phyloP scores from a whole-genome alignment of 306 rosid species.

The Begonia peltatifolia region DNA sequence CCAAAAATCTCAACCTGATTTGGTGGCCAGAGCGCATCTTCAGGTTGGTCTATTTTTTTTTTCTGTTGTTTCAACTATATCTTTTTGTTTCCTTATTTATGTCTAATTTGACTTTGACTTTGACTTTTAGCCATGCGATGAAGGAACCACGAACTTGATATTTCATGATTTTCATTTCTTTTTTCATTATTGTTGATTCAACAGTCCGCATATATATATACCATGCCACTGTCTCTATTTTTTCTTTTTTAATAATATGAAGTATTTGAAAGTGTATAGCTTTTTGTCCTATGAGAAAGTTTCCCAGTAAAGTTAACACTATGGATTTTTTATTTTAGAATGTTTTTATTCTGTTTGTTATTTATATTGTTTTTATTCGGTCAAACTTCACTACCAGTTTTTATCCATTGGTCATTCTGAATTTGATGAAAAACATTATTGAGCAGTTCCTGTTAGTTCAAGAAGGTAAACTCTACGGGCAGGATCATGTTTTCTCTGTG shows the following conservation, averaged over 20 bases:
- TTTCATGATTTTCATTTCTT: too few relatives aligned
- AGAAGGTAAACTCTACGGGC: slow-evolving; percentile 82
- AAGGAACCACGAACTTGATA: too few relatives aligned
- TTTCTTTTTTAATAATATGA: too few relatives aligned
- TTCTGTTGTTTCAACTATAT: not conserved
- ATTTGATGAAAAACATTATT: slow-evolving; percentile 19
- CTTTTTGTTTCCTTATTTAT: not conserved
- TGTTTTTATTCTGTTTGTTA: not conserved
- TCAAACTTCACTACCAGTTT: not conserved
- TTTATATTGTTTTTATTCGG: slow-evolving; percentile 4
- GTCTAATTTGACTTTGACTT: too few relatives aligned
- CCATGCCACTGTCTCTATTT: too few relatives aligned
- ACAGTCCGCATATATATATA: too few relatives aligned
- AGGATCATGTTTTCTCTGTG: slow-evolving; percentile 51
- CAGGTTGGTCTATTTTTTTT: slow-evolving; percentile 40
- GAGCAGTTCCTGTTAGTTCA: slow-evolving; percentile 77
- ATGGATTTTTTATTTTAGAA: too few relatives aligned
- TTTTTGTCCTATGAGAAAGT: too few relatives aligned
- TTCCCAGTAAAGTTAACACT: too few relatives aligned
- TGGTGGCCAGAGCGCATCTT: slow-evolving; percentile 92
- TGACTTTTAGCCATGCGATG: too few relatives aligned
- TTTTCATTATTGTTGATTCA: too few relatives aligned
- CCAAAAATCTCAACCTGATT: slow-evolving; percentile 83
- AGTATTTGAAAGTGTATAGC: too few relatives aligned
- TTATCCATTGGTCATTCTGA: slow-evolving; percentile 16